phyloP scores from a whole-genome alignment of 345 rosid species.

The Rhodomyrtus tomentosa region DNA sequence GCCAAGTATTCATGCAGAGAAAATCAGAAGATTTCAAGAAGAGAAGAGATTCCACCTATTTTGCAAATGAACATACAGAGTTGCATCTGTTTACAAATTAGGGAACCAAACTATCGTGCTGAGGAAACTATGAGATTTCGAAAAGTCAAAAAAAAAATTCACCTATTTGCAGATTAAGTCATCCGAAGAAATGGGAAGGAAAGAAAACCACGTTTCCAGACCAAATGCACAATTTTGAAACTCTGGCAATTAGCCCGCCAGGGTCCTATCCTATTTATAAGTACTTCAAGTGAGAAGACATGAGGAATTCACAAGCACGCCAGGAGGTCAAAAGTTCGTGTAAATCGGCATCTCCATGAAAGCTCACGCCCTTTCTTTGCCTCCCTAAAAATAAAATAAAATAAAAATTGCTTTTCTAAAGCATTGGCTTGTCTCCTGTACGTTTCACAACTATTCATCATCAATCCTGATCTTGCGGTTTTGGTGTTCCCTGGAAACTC shows the following conservation, averaged over 20 bases:
- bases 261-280: no score
- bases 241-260: no score
- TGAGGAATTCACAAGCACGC: no score
- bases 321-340: no score
- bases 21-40: not conserved
- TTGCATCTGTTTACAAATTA: not conserved
- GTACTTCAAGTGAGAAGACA: no score
- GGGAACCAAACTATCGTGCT: not conserved
- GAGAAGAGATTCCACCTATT: not conserved
- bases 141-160: no score
- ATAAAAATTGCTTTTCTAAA: conserved; percentile 66
- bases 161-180: no score
- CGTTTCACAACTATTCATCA: conserved; percentile 75
- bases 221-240: no score
- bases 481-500: conserved; percentile 96
- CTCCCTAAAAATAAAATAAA: no score
- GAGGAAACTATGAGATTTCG: not conserved
- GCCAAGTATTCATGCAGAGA: not conserved
- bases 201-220: no score
- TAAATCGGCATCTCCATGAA: no score
- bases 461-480: conserved; percentile 92
- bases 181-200: no score
- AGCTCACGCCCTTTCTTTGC: conserved; percentile 25
- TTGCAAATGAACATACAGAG: not conserved
- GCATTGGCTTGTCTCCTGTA: conserved; percentile 95